Percentiles rank a stretch among this genome's conserved stretches.
Conservation (phyloP, 306 rosid species). For the Canavalia gladiata region DNA sequence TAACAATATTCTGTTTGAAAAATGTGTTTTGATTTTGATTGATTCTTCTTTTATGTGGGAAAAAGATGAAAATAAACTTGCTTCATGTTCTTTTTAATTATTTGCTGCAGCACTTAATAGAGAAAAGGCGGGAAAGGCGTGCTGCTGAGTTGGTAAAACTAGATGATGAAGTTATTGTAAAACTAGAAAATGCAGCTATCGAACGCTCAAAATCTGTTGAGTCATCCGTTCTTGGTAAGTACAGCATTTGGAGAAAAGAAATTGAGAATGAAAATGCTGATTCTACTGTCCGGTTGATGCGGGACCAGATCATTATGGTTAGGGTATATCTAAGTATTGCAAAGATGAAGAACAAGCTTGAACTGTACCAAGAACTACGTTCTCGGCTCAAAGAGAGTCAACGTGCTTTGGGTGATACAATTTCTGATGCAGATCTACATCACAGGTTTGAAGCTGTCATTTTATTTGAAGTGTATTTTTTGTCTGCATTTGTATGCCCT, state of each 20-base stretch:
- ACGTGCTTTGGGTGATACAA: conserved; percentile 79
- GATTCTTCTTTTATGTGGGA: background rate
- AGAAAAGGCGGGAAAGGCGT: conserved; percentile 75
- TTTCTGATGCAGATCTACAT: conserved; percentile 74
- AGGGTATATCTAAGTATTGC: conserved; percentile 88
- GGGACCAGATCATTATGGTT: conserved; percentile 95
- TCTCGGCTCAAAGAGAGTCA: conserved; percentile 69
- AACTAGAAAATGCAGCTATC: conserved; percentile 90
- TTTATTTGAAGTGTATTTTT: conserved; percentile 5
- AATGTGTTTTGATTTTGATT: conserved; percentile 15
- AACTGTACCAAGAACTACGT: conserved; percentile 68
- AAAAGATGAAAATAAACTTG: conserved; percentile 10
- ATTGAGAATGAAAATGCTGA: conserved; percentile 76
- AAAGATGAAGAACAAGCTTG: conserved; percentile 67
- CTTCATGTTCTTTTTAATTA: conserved; percentile 41
- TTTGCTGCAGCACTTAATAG: conserved; percentile 78
- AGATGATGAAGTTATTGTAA: conserved; percentile 69
- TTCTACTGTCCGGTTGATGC: conserved; percentile 81
- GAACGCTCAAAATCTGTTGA: conserved; percentile 86
- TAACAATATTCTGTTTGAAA: conserved; percentile 19
- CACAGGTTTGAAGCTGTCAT: conserved; percentile 63
- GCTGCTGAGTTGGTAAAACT: conserved; percentile 72
- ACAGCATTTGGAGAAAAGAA: conserved; percentile 96
- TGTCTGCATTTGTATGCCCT: conserved; percentile 26
- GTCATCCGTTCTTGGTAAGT: conserved; percentile 83